Conservation (phyloP, 768 basidiomycete species). For the Rhizopogon roseolus region DNA sequence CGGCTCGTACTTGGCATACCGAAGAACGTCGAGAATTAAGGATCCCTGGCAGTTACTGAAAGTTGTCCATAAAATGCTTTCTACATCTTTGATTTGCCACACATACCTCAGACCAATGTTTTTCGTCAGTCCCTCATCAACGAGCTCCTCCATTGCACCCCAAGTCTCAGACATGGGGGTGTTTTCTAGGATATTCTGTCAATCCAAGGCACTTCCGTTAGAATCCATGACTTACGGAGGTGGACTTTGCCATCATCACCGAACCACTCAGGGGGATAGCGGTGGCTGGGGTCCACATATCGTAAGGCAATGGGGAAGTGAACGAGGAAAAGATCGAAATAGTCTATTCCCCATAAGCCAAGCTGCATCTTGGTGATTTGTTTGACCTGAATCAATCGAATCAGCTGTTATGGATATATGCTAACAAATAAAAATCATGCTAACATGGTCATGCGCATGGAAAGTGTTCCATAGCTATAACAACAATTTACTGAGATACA, state of each 20-base stretch:
- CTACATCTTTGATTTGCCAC: neutral
- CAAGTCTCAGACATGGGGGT: constrained; percentile 81
- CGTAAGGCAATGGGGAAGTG: constrained; percentile 84
- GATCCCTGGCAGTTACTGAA: constrained; percentile 70
- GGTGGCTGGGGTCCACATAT: constrained; percentile 72
- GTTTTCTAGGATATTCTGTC: constrained; percentile 37
- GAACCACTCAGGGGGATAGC: constrained; percentile 83
- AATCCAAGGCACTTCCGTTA: neutral
- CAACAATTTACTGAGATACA: constrained; percentile 4
- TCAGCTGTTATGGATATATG: neutral
- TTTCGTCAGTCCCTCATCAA: constrained; percentile 63
- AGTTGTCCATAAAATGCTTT: neutral
- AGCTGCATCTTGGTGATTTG: constrained; percentile 59
- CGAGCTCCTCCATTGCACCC: constrained; percentile 75
- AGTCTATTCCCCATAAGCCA: constrained; percentile 76
- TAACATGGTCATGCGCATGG: constrained; percentile 73
- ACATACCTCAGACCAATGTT: constrained; percentile 75
- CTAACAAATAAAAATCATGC: constrained; percentile 9
- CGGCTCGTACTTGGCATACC: constrained; percentile 66
- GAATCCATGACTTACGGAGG: constrained; percentile 40
- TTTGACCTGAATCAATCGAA: constrained; percentile 39
- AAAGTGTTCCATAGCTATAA: constrained; percentile 82
- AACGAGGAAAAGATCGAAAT: constrained; percentile 76
- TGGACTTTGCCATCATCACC: constrained; percentile 68
- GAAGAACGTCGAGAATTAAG: constrained; percentile 69